Evolutionary conservation across 495 filamentous ascomycete species (phyloP), one percentile per base, ranked within the genome.

Genomic region (Saxophila tyrrhenica): DNA sequence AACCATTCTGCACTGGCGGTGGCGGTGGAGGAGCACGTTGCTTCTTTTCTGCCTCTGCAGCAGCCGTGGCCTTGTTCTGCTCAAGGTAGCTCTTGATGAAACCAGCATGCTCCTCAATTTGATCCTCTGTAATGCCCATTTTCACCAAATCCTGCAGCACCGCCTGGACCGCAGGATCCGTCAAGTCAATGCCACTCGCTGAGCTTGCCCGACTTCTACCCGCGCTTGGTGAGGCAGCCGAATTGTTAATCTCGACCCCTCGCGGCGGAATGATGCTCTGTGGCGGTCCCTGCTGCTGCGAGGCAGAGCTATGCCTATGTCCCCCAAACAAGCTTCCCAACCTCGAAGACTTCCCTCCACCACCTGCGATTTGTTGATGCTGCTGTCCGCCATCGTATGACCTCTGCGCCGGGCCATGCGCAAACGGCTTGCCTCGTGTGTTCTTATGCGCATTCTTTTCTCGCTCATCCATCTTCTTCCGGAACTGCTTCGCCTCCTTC

Each of bases 31-130:
- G 76, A 54, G 85, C 77, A 39, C 72, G 72, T 41, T 79, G 70
- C 19, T 68, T 63, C 20, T 62, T 61, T 56, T 67, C 66, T 13
- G 49, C 38, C 25, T 57, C 56, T 17, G 62, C 55, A 10, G 69
- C 59, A 58, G 70, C 70, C 61, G 75, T 74, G 25, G 76, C 76
- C 66, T 91, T 86, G 61, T 88, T 81, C 66, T 92, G 78, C 59
- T 83, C 83, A 60, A 96, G 84, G 63, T 92, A 98, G 17, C 82
- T 75, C 67, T 91, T 87, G 67, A 97, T 98, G 61, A 96, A 97
- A 50, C 95, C 91, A 39, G 89, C 84, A 63, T 96, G 90, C 53
- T 94, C 86, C 51, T 80, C 82, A 53, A 97, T 92, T 60, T 92
- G 84, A 64, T 95, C 91, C 62, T 92, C 86, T 1, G 86, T 94